A percentile compares a stretch with the other conserved stretches of the same genome.
phyloP scores from a whole-genome alignment of 2,329 filamentous ascomycete genomes.

The Sarocladiaceae sp. region DNA sequence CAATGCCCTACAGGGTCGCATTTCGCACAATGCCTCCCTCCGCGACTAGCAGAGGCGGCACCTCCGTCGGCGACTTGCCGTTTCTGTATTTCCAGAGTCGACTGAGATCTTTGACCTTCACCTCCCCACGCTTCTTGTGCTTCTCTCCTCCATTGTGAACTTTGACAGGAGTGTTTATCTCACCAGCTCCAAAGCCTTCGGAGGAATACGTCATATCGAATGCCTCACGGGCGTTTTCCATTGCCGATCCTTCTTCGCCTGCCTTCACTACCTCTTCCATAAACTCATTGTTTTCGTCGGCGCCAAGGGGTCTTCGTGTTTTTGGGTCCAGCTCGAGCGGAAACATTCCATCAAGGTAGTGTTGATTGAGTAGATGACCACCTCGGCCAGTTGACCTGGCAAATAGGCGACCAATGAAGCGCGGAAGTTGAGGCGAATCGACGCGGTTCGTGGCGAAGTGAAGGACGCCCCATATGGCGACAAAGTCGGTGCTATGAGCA shows the following conservation, averaged over 20 bases:
- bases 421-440: slow-evolving; percentile 40
- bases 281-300: slow-evolving; percentile 47
- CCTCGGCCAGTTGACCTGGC: slow-evolving; percentile 41
- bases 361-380: slow-evolving; percentile 54
- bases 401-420: slow-evolving; percentile 58
- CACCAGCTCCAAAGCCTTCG: slow-evolving; percentile 28
- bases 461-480: slow-evolving; percentile 67
- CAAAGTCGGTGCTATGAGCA: slow-evolving; percentile 66
- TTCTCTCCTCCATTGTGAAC: slow-evolving; percentile 26
- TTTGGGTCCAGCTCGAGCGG: slow-evolving; percentile 38
- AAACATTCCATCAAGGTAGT: slow-evolving; percentile 58
- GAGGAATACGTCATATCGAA: slow-evolving; percentile 41
- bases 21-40: slow-evolving; percentile 32
- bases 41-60: slow-evolving; percentile 26
- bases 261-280: slow-evolving; percentile 52
- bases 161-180: slow-evolving; percentile 29
- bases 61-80: slow-evolving; percentile 44
- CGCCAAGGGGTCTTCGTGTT: slow-evolving; percentile 34
- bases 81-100: slow-evolving; percentile 59
- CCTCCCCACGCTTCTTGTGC: slow-evolving; percentile 21
- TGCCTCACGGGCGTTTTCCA: slow-evolving; percentile 37
- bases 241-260: slow-evolving; percentile 36
- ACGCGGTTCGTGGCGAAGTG: slow-evolving; percentile 51
- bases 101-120: slow-evolving; percentile 55
- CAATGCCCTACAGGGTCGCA: slow-evolving; percentile 28